These are phyloP conservation scores for Epichloe hybrida DNA, from an alignment of 2,329 filamentous ascomycete species.

Conservation along the genomic window DNA sequence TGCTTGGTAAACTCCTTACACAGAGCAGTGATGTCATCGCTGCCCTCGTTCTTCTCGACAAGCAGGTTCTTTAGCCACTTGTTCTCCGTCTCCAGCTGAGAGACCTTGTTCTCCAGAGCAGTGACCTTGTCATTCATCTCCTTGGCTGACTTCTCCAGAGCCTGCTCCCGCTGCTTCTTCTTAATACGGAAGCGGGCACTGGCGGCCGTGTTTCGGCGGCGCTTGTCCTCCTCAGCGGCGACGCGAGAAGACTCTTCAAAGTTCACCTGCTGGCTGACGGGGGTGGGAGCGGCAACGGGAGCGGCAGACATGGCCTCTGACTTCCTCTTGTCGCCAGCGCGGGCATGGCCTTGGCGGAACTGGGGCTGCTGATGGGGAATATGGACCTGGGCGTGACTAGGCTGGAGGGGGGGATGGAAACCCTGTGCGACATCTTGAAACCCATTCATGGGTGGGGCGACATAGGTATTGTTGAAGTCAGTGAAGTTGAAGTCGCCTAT, in stretches of 20 bases:
- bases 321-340: conserved; percentile 31
- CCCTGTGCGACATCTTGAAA: conserved; percentile 21
- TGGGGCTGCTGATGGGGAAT: conserved; percentile 25
- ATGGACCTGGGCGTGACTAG: conserved; percentile 30
- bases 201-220: conserved; percentile 76
- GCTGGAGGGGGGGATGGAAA: conserved; percentile 42
- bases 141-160: conserved; percentile 67
- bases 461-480: conserved; percentile 39
- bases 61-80: conserved; percentile 70
- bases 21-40: conserved; percentile 36
- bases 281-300: neutral
- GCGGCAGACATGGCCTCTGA: conserved; percentile 26
- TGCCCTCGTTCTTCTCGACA: conserved; percentile 64
- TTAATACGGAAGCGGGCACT: conserved; percentile 83
- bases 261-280: conserved; percentile 29
- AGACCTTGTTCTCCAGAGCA: conserved; percentile 57
- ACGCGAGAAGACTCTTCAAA: conserved; percentile 59
- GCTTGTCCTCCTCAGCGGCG: conserved; percentile 80
- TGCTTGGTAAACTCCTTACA: conserved; percentile 37
- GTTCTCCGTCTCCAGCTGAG: conserved; percentile 71
- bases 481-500: conserved; percentile 45
- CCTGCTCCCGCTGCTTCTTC: conserved; percentile 91
- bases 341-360: conserved; percentile 17
- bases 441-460: conserved; percentile 33
- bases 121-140: conserved; percentile 72